phyloP scores from a whole-genome alignment of 768 basidiomycete genomes.

The Coprinopsis strossmayeri region DNA sequence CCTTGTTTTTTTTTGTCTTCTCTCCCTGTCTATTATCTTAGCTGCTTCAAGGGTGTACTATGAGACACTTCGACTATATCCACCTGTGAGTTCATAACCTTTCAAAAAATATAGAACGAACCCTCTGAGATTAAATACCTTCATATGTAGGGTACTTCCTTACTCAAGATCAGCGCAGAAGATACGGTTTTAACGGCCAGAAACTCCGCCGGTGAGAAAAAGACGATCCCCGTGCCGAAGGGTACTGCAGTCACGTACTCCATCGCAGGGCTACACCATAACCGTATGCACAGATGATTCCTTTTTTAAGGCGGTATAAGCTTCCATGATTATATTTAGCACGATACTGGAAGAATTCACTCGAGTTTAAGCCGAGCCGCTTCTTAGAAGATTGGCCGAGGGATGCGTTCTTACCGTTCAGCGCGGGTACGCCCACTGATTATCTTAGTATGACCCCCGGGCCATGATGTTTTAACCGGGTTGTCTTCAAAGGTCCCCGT shows the following conservation, averaged over 20 bases:
- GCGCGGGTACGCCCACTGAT: constrained; percentile 5
- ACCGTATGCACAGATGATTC: constrained; percentile 20
- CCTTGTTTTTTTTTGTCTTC: no score
- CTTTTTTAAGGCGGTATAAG: not conserved
- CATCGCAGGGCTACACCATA: constrained; percentile 32
- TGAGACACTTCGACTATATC: constrained; percentile 38
- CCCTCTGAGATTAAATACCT: no score
- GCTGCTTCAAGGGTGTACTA: constrained; percentile 27
- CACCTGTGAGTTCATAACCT: constrained; percentile 20
- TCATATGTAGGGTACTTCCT: constrained; percentile 5
- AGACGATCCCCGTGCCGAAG: constrained; percentile 11
- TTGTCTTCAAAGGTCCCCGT: constrained; percentile 23
- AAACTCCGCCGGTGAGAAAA: constrained; percentile 9
- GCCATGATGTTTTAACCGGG: not conserved
- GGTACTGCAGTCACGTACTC: constrained; percentile 20
- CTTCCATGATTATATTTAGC: constrained; percentile 20
- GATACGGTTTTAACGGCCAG: constrained; percentile 11
- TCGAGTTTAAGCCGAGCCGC: constrained; percentile 24
- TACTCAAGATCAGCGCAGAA: constrained; percentile 10
- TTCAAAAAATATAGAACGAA: not conserved
- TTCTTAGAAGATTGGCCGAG: constrained; percentile 13
- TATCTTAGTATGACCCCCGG: no score
- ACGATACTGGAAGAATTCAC: constrained; percentile 39
- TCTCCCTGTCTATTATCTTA: no score
- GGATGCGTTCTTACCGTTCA: constrained; percentile 19